Evolutionary conservation across 345 rosid species (phyloP), one percentile per base, ranked within the genome.

Genomic region (Populus pruinosa): DNA sequence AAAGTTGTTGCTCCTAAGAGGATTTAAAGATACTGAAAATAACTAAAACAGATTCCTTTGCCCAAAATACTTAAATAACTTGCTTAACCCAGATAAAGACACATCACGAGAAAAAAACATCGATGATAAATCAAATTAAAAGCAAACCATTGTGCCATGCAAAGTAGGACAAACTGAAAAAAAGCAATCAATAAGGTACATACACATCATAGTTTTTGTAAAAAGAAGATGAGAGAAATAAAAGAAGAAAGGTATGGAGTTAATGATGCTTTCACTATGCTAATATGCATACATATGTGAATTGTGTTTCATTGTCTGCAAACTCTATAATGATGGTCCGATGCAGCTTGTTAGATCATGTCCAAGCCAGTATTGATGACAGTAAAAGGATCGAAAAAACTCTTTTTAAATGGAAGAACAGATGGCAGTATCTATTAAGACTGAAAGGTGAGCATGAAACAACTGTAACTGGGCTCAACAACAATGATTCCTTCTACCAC

Each of bases 1-100:
- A 73, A 68, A 72, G 70, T 65, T 35, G 43, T 69, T 69, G 49
- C 62, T 49, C 72, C 31, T 43, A 33, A 17, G n/a, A 59, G 33
- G 35, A n/a, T 27, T 67, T 18, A 53, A 35, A 17, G 27, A 55
- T 8, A 67, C 4, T 53, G 6, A 65, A 27, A 39, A 43, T 27
- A 36, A 61, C 14, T 27, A 62, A 50, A 49, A 77, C 63, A 71
- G 27, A 33, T 25, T 31, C 5, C 16, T 43, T n/a, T 62, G 9
- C 55, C 29, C 72, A 4, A 47, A 38, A 61, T 50, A 27, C 25
- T 72, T 55, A 31, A 67, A 67, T 8, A 65, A 5, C 53, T 53
- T 43, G 20, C 16, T 50, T 38, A 59, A 31, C 14, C 59, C 68
- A 67, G 20, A 56, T 31, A 62, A 50, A 6, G 17, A 18, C 65